Conservation (phyloP, 2,329 filamentous ascomycete species). For the Fusarium guadeloupense region DNA sequence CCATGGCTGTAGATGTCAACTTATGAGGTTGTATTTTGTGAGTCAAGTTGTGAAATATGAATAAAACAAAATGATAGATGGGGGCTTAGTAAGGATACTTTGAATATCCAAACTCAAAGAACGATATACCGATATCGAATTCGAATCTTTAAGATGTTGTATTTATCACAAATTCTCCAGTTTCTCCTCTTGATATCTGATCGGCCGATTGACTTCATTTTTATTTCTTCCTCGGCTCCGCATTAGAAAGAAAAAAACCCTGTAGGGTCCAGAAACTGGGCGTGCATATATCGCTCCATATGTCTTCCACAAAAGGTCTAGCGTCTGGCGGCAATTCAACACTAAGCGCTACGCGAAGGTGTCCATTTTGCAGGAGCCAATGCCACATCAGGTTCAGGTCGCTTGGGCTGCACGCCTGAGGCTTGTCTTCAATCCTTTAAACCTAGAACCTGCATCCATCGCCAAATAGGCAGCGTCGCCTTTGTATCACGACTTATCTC, state of each 20-base stretch:
- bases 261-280: conserved; percentile 16
- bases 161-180: not conserved
- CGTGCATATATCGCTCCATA: conserved; percentile 29
- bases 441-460: conserved; percentile 32
- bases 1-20: conserved; percentile 40
- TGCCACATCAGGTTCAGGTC: not conserved
- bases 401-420: conserved; percentile 22
- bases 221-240: conserved; percentile 37
- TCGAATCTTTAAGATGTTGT: not conserved
- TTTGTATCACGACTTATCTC: conserved; percentile 22
- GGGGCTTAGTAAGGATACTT: not conserved
- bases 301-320: conserved; percentile 28
- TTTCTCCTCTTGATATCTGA: not conserved
- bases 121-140: not conserved
- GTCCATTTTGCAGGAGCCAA: conserved; percentile 35
- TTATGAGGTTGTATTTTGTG: not conserved
- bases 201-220: conserved; percentile 7
- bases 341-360: conserved; percentile 35
- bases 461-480: conserved; percentile 21
- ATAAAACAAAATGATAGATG: not conserved
- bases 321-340: conserved; percentile 29
- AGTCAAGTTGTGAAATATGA: conserved; percentile 10
- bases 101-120: not conserved
- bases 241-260: conserved; percentile 15
- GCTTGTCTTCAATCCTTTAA: conserved; percentile 30